A percentile compares a stretch with the other conserved stretches of the same genome.
Evolutionary conservation across 2,329 filamentous ascomycete genomes (phyloP).

Genomic region (Tolypocladium endophyticum): DNA sequence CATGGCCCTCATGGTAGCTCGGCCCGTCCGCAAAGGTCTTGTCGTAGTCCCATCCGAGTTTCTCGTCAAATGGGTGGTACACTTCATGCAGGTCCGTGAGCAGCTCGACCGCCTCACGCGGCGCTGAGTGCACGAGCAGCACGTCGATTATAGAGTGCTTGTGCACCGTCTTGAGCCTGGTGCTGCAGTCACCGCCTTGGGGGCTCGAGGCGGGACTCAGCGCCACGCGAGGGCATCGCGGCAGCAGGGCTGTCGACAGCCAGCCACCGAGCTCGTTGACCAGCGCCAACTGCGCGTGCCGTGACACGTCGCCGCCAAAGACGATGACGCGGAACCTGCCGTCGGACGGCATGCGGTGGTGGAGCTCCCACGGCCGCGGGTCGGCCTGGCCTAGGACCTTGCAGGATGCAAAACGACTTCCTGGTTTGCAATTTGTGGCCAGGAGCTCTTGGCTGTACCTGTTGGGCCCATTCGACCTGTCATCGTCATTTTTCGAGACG

Average conservation of each 20-base stretch:
- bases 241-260: conserved; percentile 31
- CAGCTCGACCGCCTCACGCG: conserved; percentile 32
- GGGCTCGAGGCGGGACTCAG: conserved; percentile 8
- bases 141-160: conserved; percentile 39
- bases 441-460: not conserved
- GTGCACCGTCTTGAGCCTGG: not conserved
- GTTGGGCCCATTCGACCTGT: not conserved
- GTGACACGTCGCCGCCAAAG: conserved; percentile 48
- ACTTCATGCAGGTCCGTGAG: conserved; percentile 40
- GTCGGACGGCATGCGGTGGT: conserved; percentile 43
- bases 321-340: conserved; percentile 49
- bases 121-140: conserved; percentile 47
- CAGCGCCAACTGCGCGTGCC: conserved; percentile 28
- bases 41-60: conserved; percentile 43
- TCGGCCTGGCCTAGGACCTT: conserved; percentile 50
- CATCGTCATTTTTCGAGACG: conserved; percentile 7
- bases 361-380: conserved; percentile 47
- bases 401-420: conserved; percentile 10
- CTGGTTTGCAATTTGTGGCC: conserved; percentile 3
- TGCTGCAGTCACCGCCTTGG: not conserved
- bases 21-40: conserved; percentile 45
- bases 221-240: conserved; percentile 17
- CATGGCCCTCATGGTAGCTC: conserved; percentile 42
- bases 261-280: conserved; percentile 35
- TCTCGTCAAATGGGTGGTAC: conserved; percentile 33